A percentile compares a stretch with the other conserved stretches of the same genome.
phyloP scores from a whole-genome alignment of 2,329 filamentous ascomycete genomes.

The Rhynchosporium secalis region DNA sequence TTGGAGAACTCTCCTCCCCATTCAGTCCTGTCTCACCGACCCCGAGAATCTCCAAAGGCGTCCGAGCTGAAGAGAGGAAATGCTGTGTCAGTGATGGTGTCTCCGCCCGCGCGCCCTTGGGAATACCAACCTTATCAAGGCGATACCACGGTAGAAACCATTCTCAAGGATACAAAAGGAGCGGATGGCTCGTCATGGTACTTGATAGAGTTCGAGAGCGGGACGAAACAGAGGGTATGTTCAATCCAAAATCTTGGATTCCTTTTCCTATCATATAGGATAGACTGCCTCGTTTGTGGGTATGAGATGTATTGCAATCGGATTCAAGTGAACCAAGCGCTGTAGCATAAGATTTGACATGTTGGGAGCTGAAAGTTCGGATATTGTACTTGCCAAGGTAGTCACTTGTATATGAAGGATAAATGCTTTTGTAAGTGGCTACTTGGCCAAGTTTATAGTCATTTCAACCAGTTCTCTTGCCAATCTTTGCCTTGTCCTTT shows the following conservation, averaged over 20 bases:
- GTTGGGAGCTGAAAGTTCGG: no score
- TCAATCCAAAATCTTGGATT: not conserved
- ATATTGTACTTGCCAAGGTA: no score
- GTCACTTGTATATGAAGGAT: no score
- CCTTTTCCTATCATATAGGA: not conserved
- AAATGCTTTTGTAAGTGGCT: no score
- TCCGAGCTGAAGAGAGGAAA: constrained; percentile 18
- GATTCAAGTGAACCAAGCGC: not conserved
- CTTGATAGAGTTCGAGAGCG: constrained; percentile 39
- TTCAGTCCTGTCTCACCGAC: constrained; percentile 32
- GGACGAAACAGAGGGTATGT: constrained; percentile 39
- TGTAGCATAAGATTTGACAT: no score
- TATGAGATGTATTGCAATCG: not conserved
- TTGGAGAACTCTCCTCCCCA: constrained; percentile 23
- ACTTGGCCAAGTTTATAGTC: no score
- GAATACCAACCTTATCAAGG: constrained; percentile 36
- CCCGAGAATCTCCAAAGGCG: constrained; percentile 27
- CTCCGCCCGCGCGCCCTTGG: constrained; percentile 32
- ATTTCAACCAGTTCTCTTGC: no score
- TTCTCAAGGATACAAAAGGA: constrained; percentile 33
- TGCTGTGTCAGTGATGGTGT: constrained; percentile 33
- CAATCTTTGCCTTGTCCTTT: no score
- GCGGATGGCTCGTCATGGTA: constrained; percentile 31
- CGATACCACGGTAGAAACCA: constrained; percentile 37
- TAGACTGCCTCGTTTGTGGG: not conserved